phyloP scores from a whole-genome alignment of 352 stramenopile species.

The Globisporangium ultimum region DNA sequence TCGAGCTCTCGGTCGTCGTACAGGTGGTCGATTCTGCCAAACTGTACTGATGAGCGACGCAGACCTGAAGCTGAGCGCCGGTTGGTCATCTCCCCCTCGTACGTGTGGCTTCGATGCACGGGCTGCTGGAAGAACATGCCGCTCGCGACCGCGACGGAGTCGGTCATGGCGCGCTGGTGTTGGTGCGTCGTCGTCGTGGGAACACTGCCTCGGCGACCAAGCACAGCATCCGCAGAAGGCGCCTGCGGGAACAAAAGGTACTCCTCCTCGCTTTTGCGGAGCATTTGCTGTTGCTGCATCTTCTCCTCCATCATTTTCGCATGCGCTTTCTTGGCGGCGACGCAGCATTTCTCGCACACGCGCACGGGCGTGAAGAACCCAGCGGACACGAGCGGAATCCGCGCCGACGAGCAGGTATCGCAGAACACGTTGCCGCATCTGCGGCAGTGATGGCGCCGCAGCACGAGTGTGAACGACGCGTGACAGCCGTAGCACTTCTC shows the following conservation, averaged over 20 bases:
- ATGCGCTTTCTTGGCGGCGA: constrained; percentile 67
- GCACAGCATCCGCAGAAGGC: neutral
- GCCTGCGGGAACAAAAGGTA: constrained; percentile 8
- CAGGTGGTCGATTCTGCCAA: constrained; percentile 18
- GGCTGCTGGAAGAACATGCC: constrained; percentile 25
- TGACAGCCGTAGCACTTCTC: constrained; percentile 76
- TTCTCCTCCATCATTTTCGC: constrained; percentile 63
- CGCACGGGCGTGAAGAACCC: constrained; percentile 70
- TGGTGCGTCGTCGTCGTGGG: neutral
- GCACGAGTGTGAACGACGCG: constrained; percentile 60
- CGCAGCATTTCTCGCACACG: constrained; percentile 78
- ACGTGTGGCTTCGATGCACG: constrained; percentile 6
- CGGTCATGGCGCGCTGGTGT: constrained; percentile 13
- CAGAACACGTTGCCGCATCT: constrained; percentile 90
- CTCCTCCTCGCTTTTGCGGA: constrained; percentile 16
- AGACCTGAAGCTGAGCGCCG: neutral
- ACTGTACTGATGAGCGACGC: constrained; percentile 17
- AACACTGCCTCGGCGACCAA: constrained; percentile 9
- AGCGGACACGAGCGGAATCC: constrained; percentile 72
- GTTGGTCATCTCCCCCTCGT: constrained; percentile 5
- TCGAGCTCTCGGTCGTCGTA: constrained; percentile 18
- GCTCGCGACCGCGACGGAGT: constrained; percentile 15
- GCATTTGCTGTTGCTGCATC: constrained; percentile 23
- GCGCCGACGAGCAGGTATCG: constrained; percentile 74
- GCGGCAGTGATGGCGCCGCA: constrained; percentile 85